These are phyloP conservation scores for Fusarium sterilihyphosum DNA, from an alignment of 2,329 filamentous ascomycete genomes.

Conservation along the genomic window DNA sequence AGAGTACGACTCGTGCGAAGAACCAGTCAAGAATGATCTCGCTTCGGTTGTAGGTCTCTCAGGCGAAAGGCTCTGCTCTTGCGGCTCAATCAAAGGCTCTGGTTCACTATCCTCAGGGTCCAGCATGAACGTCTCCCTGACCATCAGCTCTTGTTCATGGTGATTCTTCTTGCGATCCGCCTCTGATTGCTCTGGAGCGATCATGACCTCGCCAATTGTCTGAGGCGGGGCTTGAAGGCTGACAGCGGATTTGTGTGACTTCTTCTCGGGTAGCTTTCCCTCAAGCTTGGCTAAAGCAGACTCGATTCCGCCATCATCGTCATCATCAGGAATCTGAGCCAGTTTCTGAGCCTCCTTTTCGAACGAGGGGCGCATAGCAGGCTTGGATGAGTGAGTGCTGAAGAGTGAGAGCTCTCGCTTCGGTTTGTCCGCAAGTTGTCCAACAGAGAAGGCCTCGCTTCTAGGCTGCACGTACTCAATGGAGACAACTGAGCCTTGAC, in stretches of 20 bases:
- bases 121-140: slow-evolving; percentile 52
- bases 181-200: slow-evolving; percentile 41
- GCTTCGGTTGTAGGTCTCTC: slow-evolving; percentile 48
- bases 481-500: slow-evolving; percentile 19
- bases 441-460: slow-evolving; percentile 65
- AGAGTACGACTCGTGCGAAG: slow-evolving; percentile 78
- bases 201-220: slow-evolving; percentile 26
- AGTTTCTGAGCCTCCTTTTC: slow-evolving; percentile 89
- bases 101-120: slow-evolving; percentile 34
- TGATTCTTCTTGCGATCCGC: slow-evolving; percentile 57
- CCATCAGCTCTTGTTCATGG: slow-evolving; percentile 56
- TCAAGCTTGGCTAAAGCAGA: slow-evolving; percentile 93
- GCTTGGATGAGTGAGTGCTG: slow-evolving; percentile 70
- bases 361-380: slow-evolving; percentile 78
- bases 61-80: slow-evolving; percentile 34
- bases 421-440: slow-evolving; percentile 63
- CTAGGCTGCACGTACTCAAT: slow-evolving; percentile 44
- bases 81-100: slow-evolving; percentile 31
- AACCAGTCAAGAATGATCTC: slow-evolving; percentile 64
- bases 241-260: slow-evolving; percentile 49
- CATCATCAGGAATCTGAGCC: slow-evolving; percentile 89
- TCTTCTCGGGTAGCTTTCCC: slow-evolving; percentile 76
- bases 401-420: slow-evolving; percentile 64
- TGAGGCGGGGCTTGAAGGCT: slow-evolving; percentile 43
- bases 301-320: slow-evolving; percentile 83